Evolutionary conservation across 2,329 filamentous ascomycete species (phyloP).

Genomic region (Alternaria sp.): DNA sequence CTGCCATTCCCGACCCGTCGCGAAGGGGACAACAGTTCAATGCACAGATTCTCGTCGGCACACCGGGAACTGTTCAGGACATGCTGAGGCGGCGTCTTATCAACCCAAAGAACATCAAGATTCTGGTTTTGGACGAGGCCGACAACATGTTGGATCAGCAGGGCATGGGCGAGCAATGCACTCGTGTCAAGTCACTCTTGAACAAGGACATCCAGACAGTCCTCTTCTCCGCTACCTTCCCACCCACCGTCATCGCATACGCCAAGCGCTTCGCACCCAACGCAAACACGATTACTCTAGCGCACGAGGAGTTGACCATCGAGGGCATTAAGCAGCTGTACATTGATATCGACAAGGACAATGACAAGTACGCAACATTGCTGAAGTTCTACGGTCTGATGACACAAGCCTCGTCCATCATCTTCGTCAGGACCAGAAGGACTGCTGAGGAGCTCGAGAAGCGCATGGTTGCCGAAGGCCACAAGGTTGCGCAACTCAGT

Average conservation of each 20-base stretch:
- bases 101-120: slow-evolving; percentile 72
- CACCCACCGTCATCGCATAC: slow-evolving; percentile 82
- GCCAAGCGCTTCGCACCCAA: slow-evolving; percentile 83
- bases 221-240: slow-evolving; percentile 94
- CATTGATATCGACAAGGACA: slow-evolving; percentile 84
- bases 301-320: slow-evolving; percentile 90
- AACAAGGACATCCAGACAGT: slow-evolving; percentile 81
- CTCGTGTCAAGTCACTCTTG: slow-evolving; percentile 80
- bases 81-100: slow-evolving; percentile 79
- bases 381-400: slow-evolving; percentile 95
- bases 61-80: slow-evolving; percentile 91
- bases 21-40: slow-evolving; percentile 72
- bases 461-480: slow-evolving; percentile 86
- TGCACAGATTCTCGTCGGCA: slow-evolving; percentile 86
- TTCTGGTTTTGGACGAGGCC: slow-evolving; percentile 93
- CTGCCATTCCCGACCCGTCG: slow-evolving; percentile 80
- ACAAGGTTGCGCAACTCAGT: slow-evolving; percentile 89
- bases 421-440: slow-evolving; percentile 92
- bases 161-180: slow-evolving; percentile 92
- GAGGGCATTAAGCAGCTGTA: slow-evolving; percentile 98
- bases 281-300: slow-evolving; percentile 84
- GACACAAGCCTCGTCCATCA: slow-evolving; percentile 96
- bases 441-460: slow-evolving; percentile 85
- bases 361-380: slow-evolving; percentile 85
- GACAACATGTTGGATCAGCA: slow-evolving; percentile 99